These are phyloP conservation scores for Spirogloea muscicola DNA, from an alignment of 139 green algal species.

Conservation along the genomic window DNA sequence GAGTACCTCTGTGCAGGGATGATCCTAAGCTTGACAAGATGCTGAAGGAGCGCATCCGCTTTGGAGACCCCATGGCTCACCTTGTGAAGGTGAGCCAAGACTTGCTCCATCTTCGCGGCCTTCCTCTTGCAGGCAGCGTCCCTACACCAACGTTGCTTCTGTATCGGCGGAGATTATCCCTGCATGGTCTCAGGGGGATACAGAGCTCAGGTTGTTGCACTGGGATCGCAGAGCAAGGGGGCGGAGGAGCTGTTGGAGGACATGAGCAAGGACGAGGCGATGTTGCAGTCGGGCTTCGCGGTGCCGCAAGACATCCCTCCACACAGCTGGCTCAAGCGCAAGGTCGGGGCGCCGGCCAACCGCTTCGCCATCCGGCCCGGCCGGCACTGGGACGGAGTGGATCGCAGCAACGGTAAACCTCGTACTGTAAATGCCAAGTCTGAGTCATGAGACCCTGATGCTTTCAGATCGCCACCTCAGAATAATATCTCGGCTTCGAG, in stretches of 20 bases:
- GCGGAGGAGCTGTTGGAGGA: constrained; percentile 9
- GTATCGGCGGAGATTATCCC: too few species aligned
- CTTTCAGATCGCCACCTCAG: too few species aligned
- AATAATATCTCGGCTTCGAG: too few species aligned
- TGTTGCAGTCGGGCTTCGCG: constrained; percentile 65
- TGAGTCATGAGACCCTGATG: too few species aligned
- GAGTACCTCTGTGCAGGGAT: constrained; percentile 29
- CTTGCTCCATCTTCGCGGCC: too few species aligned
- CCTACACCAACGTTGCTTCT: too few species aligned
- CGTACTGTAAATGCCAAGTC: too few species aligned
- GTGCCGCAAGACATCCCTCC: constrained; percentile 86
- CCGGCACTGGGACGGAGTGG: constrained; percentile 95
- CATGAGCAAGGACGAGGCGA: constrained; percentile 10
- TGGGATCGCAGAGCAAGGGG: neutral
- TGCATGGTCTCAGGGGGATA: too few species aligned
- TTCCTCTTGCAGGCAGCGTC: too few species aligned
- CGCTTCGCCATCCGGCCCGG: constrained; percentile 87
- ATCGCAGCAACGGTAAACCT: constrained; percentile 79
- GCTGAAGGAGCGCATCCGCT: constrained; percentile 58
- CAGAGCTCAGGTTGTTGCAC: too few species aligned
- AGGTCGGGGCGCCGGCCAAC: constrained; percentile 72
- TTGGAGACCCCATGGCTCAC: constrained; percentile 86
- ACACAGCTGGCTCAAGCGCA: constrained; percentile 86
- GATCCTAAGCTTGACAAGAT: constrained; percentile 58
- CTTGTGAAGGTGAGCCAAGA: constrained; percentile 56